Percentiles rank a stretch among this genome's conserved stretches.
Evolutionary conservation across 352 stramenopile genomes (phyloP).

Genomic region (Bremia lactucae): DNA sequence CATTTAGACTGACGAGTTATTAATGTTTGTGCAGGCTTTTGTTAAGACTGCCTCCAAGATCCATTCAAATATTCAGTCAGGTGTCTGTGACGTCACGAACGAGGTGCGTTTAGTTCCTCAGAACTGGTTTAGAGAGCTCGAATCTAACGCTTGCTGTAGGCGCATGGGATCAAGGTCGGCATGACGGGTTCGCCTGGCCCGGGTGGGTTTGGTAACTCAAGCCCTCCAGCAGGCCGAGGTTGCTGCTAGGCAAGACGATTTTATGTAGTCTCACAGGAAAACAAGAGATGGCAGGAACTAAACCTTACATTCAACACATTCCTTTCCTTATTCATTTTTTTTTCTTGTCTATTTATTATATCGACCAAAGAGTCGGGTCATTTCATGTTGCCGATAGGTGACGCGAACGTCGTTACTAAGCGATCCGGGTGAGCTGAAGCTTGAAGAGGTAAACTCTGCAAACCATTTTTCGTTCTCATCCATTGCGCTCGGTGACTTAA

Average conservation of each 20-base stretch:
- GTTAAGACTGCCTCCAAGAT: constrained; percentile 94
- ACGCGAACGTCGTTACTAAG: too few species aligned
- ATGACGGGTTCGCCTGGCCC: constrained; percentile 75
- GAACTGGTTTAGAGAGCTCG: background rate
- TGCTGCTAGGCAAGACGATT: too few species aligned
- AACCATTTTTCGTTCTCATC: constrained; percentile 92
- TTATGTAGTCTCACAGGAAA: too few species aligned
- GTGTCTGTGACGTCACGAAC: constrained; percentile 91
- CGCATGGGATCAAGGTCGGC: constrained; percentile 84
- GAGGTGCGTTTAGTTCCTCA: constrained; percentile 41
- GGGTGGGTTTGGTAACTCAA: constrained; percentile 70
- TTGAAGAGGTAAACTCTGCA: constrained; percentile 90
- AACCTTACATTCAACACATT: too few species aligned
- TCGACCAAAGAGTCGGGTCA: too few species aligned
- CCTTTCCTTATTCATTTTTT: too few species aligned
- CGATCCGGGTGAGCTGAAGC: too few species aligned
- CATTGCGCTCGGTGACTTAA: constrained; percentile 73
- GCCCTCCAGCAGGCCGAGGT: constrained; percentile 52
- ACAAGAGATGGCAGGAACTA: too few species aligned
- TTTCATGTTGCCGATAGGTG: too few species aligned
- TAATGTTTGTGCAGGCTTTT: constrained; percentile 64
- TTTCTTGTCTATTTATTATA: too few species aligned
- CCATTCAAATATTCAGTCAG: constrained; percentile 92
- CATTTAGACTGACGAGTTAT: background rate
- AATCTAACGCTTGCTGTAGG: constrained; percentile 21